Percentiles rank a stretch among this genome's conserved stretches.
phyloP scores from a whole-genome alignment of 768 basidiomycete species.

The Leucosporidium creatinivorum region DNA sequence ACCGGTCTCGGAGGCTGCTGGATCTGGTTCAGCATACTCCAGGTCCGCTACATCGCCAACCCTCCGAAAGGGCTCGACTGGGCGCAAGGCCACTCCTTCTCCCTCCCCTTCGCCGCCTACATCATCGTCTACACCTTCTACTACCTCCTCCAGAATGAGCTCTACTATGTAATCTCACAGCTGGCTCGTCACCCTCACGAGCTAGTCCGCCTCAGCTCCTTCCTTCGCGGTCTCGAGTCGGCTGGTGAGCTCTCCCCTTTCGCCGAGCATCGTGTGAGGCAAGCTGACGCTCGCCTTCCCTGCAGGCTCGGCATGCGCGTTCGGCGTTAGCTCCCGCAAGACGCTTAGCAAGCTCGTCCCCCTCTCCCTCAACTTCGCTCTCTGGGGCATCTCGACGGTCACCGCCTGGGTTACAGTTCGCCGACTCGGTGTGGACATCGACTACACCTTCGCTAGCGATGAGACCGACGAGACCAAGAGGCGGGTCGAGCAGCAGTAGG shows the following conservation, averaged over 20 bases:
- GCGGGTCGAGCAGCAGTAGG: neutral
- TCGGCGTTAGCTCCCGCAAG: constrained; percentile 21
- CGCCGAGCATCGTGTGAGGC: too few species aligned
- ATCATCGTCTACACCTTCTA: constrained; percentile 12
- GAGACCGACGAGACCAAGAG: neutral
- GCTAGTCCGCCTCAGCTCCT: constrained; percentile 26
- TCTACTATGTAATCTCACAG: constrained; percentile 3
- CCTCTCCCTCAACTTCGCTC: constrained; percentile 22
- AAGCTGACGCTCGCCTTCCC: neutral
- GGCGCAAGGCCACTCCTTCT: neutral
- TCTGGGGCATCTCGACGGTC: constrained; percentile 13
- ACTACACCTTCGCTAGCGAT: neutral
- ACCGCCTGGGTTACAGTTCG: constrained; percentile 20
- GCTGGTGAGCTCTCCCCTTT: constrained; percentile 2
- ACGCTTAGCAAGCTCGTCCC: constrained; percentile 20
- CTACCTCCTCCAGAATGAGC: constrained; percentile 11
- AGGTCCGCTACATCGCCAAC: neutral
- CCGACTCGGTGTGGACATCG: constrained; percentile 9
- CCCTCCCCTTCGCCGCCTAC: neutral
- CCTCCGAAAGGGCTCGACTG: constrained; percentile 9
- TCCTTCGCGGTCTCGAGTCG: constrained; percentile 27
- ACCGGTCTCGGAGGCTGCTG: neutral
- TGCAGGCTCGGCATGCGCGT: constrained; percentile 10
- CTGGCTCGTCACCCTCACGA: constrained; percentile 9
- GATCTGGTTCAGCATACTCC: constrained; percentile 19